A percentile compares a stretch with the other conserved stretches of the same genome.
These are phyloP conservation scores for Endotrypanum monterogeii DNA, from an alignment of 208 protist genomes.

Conservation along the genomic window DNA sequence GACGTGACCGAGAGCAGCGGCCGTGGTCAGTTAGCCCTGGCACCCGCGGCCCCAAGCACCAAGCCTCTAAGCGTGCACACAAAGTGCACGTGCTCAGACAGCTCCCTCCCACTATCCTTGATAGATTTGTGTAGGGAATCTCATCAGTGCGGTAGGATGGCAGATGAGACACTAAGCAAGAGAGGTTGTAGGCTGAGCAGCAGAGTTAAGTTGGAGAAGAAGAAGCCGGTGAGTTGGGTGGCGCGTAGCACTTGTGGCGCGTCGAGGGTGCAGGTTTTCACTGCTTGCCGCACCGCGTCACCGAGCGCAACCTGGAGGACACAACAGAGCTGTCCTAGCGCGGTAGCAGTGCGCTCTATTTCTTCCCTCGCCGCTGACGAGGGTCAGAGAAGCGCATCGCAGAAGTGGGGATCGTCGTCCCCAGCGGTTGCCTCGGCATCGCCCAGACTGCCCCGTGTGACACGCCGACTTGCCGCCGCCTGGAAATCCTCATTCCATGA, in stretches of 20 bases:
- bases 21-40: background rate
- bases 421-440: background rate
- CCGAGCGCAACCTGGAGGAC: background rate
- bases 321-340: background rate
- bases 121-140: background rate
- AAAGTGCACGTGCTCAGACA: background rate
- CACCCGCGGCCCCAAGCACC: background rate
- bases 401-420: background rate
- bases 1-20: background rate
- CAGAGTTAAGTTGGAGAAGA: background rate
- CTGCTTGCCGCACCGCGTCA: background rate
- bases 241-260: background rate
- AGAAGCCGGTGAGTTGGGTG: background rate
- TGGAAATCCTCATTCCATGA: background rate
- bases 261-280: background rate
- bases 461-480: constrained; percentile 1
- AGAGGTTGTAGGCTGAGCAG: background rate
- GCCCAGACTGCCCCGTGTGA: background rate
- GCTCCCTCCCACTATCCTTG: background rate
- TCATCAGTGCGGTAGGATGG: background rate
- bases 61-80: background rate
- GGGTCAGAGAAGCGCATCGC: background rate
- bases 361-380: background rate
- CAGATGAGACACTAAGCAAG: background rate
- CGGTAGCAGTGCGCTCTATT: background rate